phyloP scores from a whole-genome alignment of 192 early-diverging fungal species.

The Backusella psychrophila region DNA sequence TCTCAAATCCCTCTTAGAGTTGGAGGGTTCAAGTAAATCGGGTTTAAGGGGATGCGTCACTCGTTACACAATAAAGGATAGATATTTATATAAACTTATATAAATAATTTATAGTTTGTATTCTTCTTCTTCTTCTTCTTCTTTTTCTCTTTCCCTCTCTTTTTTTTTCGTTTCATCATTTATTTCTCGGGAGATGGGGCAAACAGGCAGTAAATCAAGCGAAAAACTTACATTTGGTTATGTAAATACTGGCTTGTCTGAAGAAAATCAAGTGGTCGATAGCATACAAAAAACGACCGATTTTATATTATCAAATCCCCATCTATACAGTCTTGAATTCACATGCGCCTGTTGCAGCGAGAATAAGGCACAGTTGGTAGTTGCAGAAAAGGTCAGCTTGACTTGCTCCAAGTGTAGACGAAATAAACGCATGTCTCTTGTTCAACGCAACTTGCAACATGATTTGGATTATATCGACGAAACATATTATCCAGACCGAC shows the following conservation, averaged over 20 bases:
- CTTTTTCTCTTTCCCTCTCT: background rate
- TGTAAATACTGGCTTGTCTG: background rate
- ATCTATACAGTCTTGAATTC: conserved; percentile 20
- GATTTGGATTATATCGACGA: conserved; percentile 36
- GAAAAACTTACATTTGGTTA: conserved; percentile 22
- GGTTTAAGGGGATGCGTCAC: too few species aligned
- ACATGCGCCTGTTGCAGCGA: background rate
- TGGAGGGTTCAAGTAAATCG: too few species aligned
- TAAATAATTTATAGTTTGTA: background rate
- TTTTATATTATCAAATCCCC: conserved; percentile 14
- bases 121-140: background rate
- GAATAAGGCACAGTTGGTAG: background rate
- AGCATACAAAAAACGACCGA: background rate
- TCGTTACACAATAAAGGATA: background rate
- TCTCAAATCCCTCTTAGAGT: too few species aligned
- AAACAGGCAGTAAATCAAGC: conserved; percentile 9
- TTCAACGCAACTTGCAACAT: conserved; percentile 9
- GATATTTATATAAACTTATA: background rate
- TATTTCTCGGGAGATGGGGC: conserved; percentile 9
- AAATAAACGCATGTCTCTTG: conserved; percentile 21
- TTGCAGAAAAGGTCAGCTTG: background rate
- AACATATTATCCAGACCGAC: conserved; percentile 27
- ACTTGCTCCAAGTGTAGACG: conserved; percentile 1
- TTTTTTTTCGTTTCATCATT: background rate
- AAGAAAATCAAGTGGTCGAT: background rate